Conservation (phyloP, 75 land plant genomes). For the Selaginella tamariscina region DNA sequence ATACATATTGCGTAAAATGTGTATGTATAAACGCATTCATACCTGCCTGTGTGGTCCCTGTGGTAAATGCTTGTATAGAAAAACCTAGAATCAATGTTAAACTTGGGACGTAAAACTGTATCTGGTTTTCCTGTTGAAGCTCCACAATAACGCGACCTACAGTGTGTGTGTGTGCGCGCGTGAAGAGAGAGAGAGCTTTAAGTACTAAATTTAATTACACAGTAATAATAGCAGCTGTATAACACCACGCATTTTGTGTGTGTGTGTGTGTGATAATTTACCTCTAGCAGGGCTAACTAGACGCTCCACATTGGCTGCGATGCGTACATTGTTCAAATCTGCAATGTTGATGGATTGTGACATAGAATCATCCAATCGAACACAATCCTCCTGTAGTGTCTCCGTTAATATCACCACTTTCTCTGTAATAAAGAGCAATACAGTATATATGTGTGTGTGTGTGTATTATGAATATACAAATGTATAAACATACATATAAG, state of each 20-base stretch:
- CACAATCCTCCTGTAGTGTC: slow-evolving; percentile 12
- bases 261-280: no score
- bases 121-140: slow-evolving; percentile 31
- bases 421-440: no score
- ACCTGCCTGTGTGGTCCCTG: slow-evolving; percentile 27
- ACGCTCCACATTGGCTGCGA: slow-evolving; percentile 38
- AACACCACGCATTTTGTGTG: no score
- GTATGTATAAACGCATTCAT: no score
- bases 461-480: no score
- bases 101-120: slow-evolving; percentile 34
- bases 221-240: no score
- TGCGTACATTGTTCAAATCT: slow-evolving; percentile 34
- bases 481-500: neutral
- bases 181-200: no score
- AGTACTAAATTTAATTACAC: no score
- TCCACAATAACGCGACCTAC: slow-evolving; percentile 35
- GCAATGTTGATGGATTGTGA: slow-evolving; percentile 15
- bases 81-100: slow-evolving; percentile 15
- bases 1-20: no score
- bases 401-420: slow-evolving; percentile 34
- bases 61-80: slow-evolving; percentile 24
- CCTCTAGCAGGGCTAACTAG: slow-evolving; percentile 24
- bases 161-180: no score
- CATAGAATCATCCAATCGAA: slow-evolving; percentile 2
- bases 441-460: no score